Conservation (phyloP, 1,284 basidiomycete species). For the Cutaneotrichosporon cyanovorans region DNA sequence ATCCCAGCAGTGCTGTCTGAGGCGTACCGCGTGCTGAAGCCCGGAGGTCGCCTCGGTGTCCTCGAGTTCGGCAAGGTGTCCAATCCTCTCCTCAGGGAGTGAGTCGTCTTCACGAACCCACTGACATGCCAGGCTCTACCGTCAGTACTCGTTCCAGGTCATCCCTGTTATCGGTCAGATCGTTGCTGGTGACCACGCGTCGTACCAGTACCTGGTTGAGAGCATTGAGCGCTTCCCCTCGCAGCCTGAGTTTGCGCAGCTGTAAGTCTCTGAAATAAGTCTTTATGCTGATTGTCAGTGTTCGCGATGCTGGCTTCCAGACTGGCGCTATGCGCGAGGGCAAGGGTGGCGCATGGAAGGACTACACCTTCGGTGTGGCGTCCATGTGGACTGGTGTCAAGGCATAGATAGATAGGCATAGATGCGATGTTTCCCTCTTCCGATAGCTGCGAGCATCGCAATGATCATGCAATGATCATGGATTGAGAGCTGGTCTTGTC, state of each 20-base stretch:
- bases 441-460: too few relatives aligned
- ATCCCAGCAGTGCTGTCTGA: slow-evolving; percentile 80
- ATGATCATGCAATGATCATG: too few relatives aligned
- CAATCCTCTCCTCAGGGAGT: slow-evolving; percentile 81
- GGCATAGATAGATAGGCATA: slow-evolving; percentile 9
- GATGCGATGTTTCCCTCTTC: too few relatives aligned
- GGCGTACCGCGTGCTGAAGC: slow-evolving; percentile 90
- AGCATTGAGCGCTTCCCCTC: slow-evolving; percentile 91
- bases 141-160: slow-evolving; percentile 92
- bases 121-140: slow-evolving; percentile 61
- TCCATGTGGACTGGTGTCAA: slow-evolving; percentile 80
- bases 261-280: slow-evolving; percentile 48
- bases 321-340: slow-evolving; percentile 63
- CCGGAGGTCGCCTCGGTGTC: slow-evolving; percentile 91
- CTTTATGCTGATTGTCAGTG: neutral
- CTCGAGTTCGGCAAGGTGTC: slow-evolving; percentile 93
- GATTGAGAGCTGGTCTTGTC: too few relatives aligned
- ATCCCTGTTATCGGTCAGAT: slow-evolving; percentile 93
- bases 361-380: slow-evolving; percentile 79
- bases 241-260: slow-evolving; percentile 79
- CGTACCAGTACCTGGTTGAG: slow-evolving; percentile 97
- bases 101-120: slow-evolving; percentile 34
- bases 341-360: slow-evolving; percentile 79
- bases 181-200: slow-evolving; percentile 87
- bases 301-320: slow-evolving; percentile 65